phyloP scores from a whole-genome alignment of 176 grass and related monocot species.

The Secale cereale region DNA sequence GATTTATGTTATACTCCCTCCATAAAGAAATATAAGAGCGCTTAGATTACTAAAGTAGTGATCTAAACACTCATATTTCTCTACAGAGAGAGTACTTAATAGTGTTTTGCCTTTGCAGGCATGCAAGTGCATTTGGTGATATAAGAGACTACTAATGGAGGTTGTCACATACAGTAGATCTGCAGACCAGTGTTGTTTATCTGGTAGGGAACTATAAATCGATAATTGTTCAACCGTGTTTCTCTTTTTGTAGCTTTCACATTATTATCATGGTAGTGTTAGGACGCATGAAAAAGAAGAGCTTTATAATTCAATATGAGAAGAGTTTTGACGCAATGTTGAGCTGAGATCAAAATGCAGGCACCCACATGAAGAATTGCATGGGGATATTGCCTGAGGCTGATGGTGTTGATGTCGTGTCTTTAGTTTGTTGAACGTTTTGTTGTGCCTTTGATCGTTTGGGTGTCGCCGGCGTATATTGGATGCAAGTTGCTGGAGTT shows the following conservation, averaged over 20 bases:
- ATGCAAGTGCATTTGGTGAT: background rate
- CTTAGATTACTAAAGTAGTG: too few relatives aligned
- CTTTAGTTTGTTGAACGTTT: background rate
- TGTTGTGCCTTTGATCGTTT: background rate
- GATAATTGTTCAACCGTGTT: background rate
- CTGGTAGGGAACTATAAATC: background rate
- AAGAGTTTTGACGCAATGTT: background rate
- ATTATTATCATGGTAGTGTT: background rate
- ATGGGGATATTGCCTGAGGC: background rate
- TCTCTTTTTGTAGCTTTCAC: background rate
- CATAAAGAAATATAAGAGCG: too few relatives aligned
- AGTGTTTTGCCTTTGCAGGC: background rate
- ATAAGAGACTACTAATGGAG: background rate
- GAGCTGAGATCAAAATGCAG: background rate
- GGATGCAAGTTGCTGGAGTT: background rate
- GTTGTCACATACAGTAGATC: background rate
- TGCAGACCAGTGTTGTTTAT: background rate
- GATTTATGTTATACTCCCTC: background rate
- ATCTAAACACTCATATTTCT: too few relatives aligned
- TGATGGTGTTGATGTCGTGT: background rate
- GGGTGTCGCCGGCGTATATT: background rate
- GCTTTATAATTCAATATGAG: background rate
- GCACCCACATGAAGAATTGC: background rate
- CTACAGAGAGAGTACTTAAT: background rate
- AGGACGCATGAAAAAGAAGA: background rate